Evolutionary conservation across 1,139 yeast species (phyloP), one percentile per base, ranked within the genome.

Genomic region (Pichia sp.): DNA sequence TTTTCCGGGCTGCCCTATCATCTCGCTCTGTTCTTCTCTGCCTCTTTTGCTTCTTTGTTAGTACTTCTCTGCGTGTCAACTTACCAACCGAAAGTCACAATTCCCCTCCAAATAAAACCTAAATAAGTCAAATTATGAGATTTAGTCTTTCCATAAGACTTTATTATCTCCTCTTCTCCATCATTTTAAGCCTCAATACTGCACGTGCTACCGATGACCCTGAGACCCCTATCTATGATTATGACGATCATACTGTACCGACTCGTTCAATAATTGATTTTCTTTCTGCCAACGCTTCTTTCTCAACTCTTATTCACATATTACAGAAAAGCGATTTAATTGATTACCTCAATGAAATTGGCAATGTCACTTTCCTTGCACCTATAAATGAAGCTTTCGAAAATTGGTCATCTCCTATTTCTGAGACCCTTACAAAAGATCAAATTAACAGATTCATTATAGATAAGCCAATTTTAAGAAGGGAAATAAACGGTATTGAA

Each of bases 361-460:
- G 68, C 28, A 83, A 88, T 57, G 72, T 81, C 40, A 86, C 97
- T 0, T 63, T 89, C 17, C 59, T 86, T 35, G 96, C 96, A 0
- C 96, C 97, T 0, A 72, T 84, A 17, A 86, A 89, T 61, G 78
- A 83, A 52, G 96, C 96, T 1, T 88, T 84, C 60, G 45, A 39
- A 10, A 34, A 36, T 2, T 30, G 38, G 10, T 39, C 38, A 8
- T 24, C 41, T 7, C 36, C 40, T 12, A 41, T 37, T 33, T 23
- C 36, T 10, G 21, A 40, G 7, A 39, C 30, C 15, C 30, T 55
- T 14, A 24, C 44, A 8, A 38, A 45, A 20, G 21, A 39, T 14
- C 51, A 45, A 7, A 42, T 49, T 17, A 34, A 48, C 19, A 48
- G 55, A 14, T 63, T 64, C 46, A 54, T 66, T 11, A 50, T 65